Base-by-base conservation (phyloP, 495 filamentous ascomycete genomes). In the Aeminium ludgeri region DNA sequence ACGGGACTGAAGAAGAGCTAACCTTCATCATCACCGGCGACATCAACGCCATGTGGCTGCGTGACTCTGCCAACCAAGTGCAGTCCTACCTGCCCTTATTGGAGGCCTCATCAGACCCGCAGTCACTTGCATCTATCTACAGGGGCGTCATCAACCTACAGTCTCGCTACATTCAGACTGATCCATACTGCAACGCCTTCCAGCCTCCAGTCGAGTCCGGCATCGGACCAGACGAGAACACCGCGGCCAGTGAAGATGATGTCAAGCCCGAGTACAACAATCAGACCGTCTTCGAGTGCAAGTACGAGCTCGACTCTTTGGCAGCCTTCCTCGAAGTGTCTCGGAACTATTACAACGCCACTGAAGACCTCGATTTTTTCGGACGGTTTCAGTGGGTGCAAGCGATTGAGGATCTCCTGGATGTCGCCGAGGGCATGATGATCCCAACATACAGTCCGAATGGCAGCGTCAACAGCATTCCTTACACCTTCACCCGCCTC, bases 21-120 rank as follows among this genome's bases (percentile, higher is more conserved):
- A 69, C 72, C 8, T 77, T 76, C 45, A 58, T 77, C 20, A 73
- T 77, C 47, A 77, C 73, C 10, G 72, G 73, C 19, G 72, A 76
- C 49, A 75, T 75, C 56, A 68, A 77, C 45, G 73, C 76, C 36
- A 78, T 80, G 74, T 80, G 77, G 76, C 60, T 82, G 34, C 65
- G 76, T 20, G 77, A 80, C 51, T 73, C 67, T 19, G 68, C 75
- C 23, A 80, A 79, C 52, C 76, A 80, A 52, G 57, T 82, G 50
- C 68, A 75, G 41, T 69, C 67, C 23, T 82, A 80, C 54, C 64
- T 72, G 23, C 59, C 70, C 0, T 53, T 79, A 4, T 53, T 78
- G 16, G 65, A 70, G 42, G 58, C 69, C 10, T 70, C 62, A 8
- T 46, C 52, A n/a, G 57, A 63, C 5, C 50, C 58, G 10, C 56